These are phyloP conservation scores for Citrus trifoliata DNA, from an alignment of 345 rosid genomes.

Conservation along the genomic window DNA sequence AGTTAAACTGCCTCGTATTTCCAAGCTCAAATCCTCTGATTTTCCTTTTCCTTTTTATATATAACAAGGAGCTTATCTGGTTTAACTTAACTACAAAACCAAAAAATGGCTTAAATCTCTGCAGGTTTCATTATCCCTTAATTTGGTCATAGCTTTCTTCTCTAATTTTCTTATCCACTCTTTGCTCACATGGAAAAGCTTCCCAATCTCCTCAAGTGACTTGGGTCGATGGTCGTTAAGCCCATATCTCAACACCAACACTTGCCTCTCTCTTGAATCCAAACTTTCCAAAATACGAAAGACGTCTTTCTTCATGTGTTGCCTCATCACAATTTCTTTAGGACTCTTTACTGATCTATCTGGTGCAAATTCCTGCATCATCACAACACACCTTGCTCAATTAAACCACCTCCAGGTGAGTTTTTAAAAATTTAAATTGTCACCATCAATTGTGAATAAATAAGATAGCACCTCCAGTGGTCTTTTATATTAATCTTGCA, in stretches of 20 bases:
- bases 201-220: slow-evolving; percentile 81
- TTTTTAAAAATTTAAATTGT: not conserved
- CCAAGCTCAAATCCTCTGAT: not conserved
- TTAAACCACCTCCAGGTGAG: not conserved
- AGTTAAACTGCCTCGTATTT: not conserved
- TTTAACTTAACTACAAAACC: slow-evolving; percentile 16
- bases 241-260: slow-evolving; percentile 60
- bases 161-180: slow-evolving; percentile 80
- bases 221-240: slow-evolving; percentile 46
- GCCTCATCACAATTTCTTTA: slow-evolving; percentile 50
- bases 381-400: slow-evolving; percentile 4
- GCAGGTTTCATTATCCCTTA: slow-evolving; percentile 40
- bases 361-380: slow-evolving; percentile 55
- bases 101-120: slow-evolving; percentile 44
- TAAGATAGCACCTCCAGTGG: not conserved
- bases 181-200: slow-evolving; percentile 63
- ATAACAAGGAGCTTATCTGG: not conserved
- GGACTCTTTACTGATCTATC: slow-evolving; percentile 49
- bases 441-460: not conserved
- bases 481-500: not conserved
- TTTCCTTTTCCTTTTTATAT: too few species aligned
- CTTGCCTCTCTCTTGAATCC: slow-evolving; percentile 67
- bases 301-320: slow-evolving; percentile 51
- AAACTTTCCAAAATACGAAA: slow-evolving; percentile 46
- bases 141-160: slow-evolving; percentile 56